These are phyloP conservation scores for Rhododendron molle DNA, from an alignment of 148 eudicot genomes.

Conservation along the genomic window DNA sequence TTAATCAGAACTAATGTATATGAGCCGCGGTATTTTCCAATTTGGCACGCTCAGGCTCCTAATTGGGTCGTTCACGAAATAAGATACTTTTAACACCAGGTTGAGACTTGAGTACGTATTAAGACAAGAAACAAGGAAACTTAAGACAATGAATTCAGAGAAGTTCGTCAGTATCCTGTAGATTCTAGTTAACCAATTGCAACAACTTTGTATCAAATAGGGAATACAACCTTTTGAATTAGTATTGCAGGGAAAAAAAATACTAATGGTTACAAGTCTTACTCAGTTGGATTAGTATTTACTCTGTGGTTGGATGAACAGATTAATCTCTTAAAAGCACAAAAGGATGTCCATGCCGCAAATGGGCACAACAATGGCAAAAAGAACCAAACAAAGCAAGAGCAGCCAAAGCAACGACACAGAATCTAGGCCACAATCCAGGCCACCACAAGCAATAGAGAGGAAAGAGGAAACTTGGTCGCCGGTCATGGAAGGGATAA, in stretches of 20 bases:
- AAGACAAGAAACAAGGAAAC: too few relatives aligned
- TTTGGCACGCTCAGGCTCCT: too few relatives aligned
- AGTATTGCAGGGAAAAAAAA: background rate
- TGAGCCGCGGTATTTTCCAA: too few relatives aligned
- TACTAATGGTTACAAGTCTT: background rate
- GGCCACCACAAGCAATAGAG: background rate
- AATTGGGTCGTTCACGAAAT: too few relatives aligned
- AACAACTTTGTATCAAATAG: too few relatives aligned
- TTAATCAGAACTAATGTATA: too few relatives aligned
- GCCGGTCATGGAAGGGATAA: background rate
- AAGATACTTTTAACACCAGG: too few relatives aligned
- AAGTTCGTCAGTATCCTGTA: too few relatives aligned
- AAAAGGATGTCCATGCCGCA: background rate
- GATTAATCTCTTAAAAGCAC: background rate
- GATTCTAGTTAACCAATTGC: too few relatives aligned
- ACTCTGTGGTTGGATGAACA: background rate
- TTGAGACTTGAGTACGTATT: too few relatives aligned
- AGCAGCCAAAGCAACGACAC: background rate
- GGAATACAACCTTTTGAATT: background rate
- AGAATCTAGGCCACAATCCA: too few relatives aligned
- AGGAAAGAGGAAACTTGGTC: background rate
- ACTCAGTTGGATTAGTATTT: background rate
- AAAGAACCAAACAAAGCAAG: background rate
- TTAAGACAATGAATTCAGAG: too few relatives aligned
- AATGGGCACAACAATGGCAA: background rate